Percentiles rank a stretch among this genome's conserved stretches.
phyloP scores from a whole-genome alignment of 192 early-diverging fungal genomes.

The Coemansia sp. region DNA sequence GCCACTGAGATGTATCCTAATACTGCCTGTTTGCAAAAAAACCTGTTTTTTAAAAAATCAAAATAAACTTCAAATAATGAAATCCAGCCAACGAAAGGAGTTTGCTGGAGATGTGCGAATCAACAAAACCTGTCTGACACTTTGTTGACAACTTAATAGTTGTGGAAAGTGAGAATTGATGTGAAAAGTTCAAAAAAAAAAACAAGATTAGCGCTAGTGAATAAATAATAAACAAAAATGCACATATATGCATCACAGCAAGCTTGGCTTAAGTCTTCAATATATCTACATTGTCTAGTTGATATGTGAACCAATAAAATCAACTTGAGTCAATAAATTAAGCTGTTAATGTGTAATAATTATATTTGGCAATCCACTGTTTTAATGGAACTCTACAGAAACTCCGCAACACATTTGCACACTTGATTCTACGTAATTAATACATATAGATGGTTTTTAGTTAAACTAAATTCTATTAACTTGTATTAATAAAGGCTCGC shows the following conservation, averaged over 20 bases:
- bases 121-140: neutral
- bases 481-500: too few relatives aligned
- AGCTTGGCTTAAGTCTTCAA: neutral
- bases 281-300: neutral
- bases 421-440: neutral
- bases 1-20: neutral
- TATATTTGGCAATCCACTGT: neutral
- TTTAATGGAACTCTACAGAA: neutral
- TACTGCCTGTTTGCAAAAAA: neutral
- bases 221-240: neutral
- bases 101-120: neutral
- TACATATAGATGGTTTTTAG: too few relatives aligned
- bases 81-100: neutral
- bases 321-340: too few relatives aligned
- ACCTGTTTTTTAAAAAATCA: neutral
- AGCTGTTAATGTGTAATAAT: neutral
- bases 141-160: neutral
- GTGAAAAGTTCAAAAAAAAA: neutral
- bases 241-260: neutral
- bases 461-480: too few relatives aligned
- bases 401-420: neutral
- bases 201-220: neutral
- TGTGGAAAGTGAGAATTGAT: neutral
- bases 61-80: neutral
- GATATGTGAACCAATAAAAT: neutral